Conservation (phyloP, 2,329 filamentous ascomycete genomes). For the Cladosporium sp. region DNA sequence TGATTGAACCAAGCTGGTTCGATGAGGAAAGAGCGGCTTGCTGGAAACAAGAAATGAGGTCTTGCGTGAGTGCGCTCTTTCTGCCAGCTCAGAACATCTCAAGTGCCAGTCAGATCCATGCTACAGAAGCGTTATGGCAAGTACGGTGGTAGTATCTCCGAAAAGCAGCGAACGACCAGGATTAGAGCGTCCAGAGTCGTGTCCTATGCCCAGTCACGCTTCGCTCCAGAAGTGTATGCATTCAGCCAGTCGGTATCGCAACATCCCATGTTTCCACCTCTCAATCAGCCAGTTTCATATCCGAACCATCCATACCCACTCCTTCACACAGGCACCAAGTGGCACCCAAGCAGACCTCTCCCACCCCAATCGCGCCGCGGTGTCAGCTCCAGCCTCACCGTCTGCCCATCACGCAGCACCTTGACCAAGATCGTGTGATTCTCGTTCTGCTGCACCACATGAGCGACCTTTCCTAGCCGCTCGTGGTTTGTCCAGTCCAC, state of each 20-base stretch:
- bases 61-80: background rate
- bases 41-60: background rate
- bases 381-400: conserved; percentile 68
- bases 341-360: conserved; percentile 84
- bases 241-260: background rate
- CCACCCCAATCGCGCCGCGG: conserved; percentile 87
- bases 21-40: background rate
- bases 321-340: conserved; percentile 76
- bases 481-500: conserved; percentile 86
- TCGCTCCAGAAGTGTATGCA: background rate
- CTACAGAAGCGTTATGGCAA: background rate
- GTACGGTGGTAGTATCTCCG: background rate
- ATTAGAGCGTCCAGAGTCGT: background rate
- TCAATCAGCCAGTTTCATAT: background rate
- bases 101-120: background rate
- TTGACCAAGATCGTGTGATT: conserved; percentile 72
- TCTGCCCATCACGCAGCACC: conserved; percentile 59
- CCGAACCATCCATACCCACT: background rate
- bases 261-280: background rate
- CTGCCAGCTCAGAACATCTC: background rate
- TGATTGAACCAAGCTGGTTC: background rate
- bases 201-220: background rate
- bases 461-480: conserved; percentile 79
- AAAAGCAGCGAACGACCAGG: background rate
- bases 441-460: conserved; percentile 86